Percentiles rank a stretch among this genome's conserved stretches.
These are phyloP conservation scores for Coniochaeta hoffmannii DNA, from an alignment of 2,329 filamentous ascomycete genomes.

Conservation along the genomic window DNA sequence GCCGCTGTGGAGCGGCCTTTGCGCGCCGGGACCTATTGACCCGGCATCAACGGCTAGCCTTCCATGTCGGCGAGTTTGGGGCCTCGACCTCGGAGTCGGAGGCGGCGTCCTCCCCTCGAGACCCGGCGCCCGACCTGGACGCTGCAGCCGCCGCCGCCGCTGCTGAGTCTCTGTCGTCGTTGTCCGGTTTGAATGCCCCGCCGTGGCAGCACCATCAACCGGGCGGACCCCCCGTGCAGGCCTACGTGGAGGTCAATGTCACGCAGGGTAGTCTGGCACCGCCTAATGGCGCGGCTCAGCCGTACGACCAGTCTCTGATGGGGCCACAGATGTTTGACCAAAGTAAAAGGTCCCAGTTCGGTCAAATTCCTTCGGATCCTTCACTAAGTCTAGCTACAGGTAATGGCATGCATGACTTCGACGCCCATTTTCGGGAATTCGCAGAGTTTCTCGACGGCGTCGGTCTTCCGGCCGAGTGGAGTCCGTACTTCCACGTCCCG, in stretches of 20 bases:
- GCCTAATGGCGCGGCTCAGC: not conserved
- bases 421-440: slow-evolving; percentile 27
- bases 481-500: slow-evolving; percentile 25
- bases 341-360: slow-evolving; percentile 6
- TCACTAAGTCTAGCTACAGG: not conserved
- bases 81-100: not conserved
- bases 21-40: slow-evolving; percentile 36
- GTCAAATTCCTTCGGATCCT: not conserved
- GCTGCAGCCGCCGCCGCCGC: slow-evolving; percentile 16
- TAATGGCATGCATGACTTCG: not conserved
- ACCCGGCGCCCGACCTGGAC: slow-evolving; percentile 3
- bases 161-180: slow-evolving; percentile 19
- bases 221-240: not conserved
- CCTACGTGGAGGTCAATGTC: not conserved
- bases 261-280: not conserved
- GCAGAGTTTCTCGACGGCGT: slow-evolving; percentile 29
- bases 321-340: slow-evolving; percentile 15
- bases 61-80: slow-evolving; percentile 22
- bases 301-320: slow-evolving; percentile 20
- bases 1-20: slow-evolving; percentile 35
- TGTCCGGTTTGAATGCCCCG: slow-evolving; percentile 23
- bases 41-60: slow-evolving; percentile 31
- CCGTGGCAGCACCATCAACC: slow-evolving; percentile 14
- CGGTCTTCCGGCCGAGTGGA: slow-evolving; percentile 29
- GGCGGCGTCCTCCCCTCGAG: not conserved